Base-by-base conservation (phyloP, 2,329 filamentous ascomycete species). In the Fusarium scirpi region DNA sequence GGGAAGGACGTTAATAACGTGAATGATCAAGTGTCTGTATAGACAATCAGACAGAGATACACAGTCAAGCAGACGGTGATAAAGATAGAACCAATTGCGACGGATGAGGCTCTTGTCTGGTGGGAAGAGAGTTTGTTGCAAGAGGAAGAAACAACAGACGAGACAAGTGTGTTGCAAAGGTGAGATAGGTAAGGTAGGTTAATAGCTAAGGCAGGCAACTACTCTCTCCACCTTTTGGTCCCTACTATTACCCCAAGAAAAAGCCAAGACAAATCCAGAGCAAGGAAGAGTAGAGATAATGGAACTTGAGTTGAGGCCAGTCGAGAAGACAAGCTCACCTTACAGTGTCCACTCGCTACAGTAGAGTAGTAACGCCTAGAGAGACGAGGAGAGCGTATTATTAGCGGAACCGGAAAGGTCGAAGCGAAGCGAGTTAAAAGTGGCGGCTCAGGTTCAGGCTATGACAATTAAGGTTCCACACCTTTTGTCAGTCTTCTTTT, bases 401-500 rank as follows among this genome's bases (percentile, higher is more conserved):
- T 53, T 51, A 67, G 70, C 61, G 65, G 60, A 70, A 70, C 71
- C 71, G 70, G 71, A 72, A 53, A 41, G 49, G 49, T 53, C 24
- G 69, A 73, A 73, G 70, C 59, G 65, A 71, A 63, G 62, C 55
- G 58, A 68, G 59, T 30, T 25, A 58, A 70, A 59, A 38, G 73
- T 75, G 71, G 69, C 66, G 73, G 71, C 67, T 65, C 65, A 63
- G 60, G 70, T 41, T 60, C 56, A 62, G 56, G 45, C 56, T 52
- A 62, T 30, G 44, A n/a, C 41, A 67, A 67, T 53, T 72, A 73
- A 76, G 73, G 73, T 76, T 75, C 67, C 73, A 75, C 73, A 65
- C 73, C 73, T 70, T 43, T 53, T 54, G 30, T 34, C 22, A 22
- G 16, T 25, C 18, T 68, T 71, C 62, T 44, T 30, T 46, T 20